Evolutionary conservation across 768 basidiomycete genomes (phyloP), one percentile per base, ranked within the genome.

Genomic region (Mycena vulgaris): DNA sequence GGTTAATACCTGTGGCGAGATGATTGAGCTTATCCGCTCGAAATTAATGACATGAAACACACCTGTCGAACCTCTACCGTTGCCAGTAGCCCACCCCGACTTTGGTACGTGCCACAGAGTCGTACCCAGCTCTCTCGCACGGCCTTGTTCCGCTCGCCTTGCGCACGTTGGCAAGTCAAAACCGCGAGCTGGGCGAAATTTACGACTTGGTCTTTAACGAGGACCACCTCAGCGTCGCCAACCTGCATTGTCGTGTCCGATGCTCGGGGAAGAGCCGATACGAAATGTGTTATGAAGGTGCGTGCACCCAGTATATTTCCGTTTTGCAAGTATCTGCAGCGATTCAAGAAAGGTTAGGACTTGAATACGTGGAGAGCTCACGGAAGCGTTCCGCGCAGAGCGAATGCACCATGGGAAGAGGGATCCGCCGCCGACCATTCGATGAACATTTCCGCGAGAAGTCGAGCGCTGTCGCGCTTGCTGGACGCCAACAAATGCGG

Each of bases 111-210:
- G 52, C 92, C 92, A 66, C 92, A 93, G 62, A 98, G 84, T 31
- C 93, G 87, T 51, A 96, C 85, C 96, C 96, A 99, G 66, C 87
- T 92, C 81, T 93, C 94, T 59, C 92, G 87, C 84, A 88, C 90
- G 31, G 86, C 85, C 78, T 91, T 92, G 75, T 91, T 95, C 75
- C 90, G 90, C 21, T 94, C 91, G 4, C 93, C 94, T 65, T 93
- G 90, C 6, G 92, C 92, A 27, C 95, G 89, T 78, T 98, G 97
- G 72, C 94, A 95, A n/a, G 92, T 93, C 60, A 93, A 79, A 14
- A 98, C 89, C 0, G 94, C 95, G 62, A 99, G 88, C 76, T 99
- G 98, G 2, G 93, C 85, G 80, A 97, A 98, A 78, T 98, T 99
- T 68, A 98, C 83, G 8, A 90, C 83, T 0, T 89, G 82, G 71